phyloP scores from a whole-genome alignment of 73 alveolate species.

The Paramecium sexaurelia region DNA sequence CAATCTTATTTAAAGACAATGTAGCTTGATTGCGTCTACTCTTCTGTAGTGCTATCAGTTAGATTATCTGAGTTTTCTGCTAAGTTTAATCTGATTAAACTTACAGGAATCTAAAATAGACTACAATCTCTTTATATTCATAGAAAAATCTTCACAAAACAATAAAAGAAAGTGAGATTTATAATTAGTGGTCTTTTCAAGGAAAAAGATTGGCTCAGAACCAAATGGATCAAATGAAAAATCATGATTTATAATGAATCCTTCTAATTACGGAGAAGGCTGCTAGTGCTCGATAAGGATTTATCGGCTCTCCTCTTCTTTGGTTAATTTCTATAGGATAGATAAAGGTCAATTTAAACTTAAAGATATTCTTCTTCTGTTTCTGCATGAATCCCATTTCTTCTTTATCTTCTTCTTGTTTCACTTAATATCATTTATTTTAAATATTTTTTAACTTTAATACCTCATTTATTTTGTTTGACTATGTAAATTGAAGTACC shows the following conservation, averaged over 20 bases:
- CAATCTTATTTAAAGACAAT: not conserved
- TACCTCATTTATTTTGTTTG: not conserved
- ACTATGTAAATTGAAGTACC: slow-evolving; percentile 1
- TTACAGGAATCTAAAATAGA: not conserved
- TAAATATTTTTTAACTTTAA: not conserved
- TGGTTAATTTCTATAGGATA: not conserved
- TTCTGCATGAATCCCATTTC: slow-evolving; percentile 1
- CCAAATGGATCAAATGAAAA: slow-evolving; percentile 15
- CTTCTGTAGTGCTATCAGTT: slow-evolving; percentile 12
- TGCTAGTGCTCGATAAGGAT: not conserved
- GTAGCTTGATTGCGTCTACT: not conserved
- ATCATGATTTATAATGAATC: not conserved
- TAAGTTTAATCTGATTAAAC: not conserved
- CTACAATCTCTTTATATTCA: not conserved
- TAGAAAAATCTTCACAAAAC: not conserved
- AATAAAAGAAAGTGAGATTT: not conserved
- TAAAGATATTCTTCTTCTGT: not conserved
- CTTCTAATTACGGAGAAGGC: not conserved
- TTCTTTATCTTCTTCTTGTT: not conserved
- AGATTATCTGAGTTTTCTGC: not conserved
- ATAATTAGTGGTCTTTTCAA: not conserved
- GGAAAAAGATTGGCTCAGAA: slow-evolving; percentile 4
- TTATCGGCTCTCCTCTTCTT: not conserved
- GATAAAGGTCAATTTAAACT: not conserved
- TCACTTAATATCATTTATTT: slow-evolving; percentile 12